Percentiles rank a stretch among this genome's conserved stretches.
phyloP scores from a whole-genome alignment of 176 grass and related monocot genomes.

The Eragrostis curvula region DNA sequence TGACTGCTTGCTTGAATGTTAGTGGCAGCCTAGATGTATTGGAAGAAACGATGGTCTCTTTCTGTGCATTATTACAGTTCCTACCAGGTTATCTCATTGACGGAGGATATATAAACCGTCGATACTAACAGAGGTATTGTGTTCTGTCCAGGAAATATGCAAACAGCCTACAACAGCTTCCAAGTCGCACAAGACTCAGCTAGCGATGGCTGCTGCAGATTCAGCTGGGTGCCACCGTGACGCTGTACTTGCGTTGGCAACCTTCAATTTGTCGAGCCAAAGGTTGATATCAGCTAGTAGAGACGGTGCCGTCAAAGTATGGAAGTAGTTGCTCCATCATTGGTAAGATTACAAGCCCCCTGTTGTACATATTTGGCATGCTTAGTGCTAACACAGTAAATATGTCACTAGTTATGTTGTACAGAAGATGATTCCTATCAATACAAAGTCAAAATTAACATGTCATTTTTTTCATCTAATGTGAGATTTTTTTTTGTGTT shows the following conservation, averaged over 20 bases:
- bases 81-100: not conserved
- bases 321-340: conserved; percentile 64
- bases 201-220: conserved; percentile 74
- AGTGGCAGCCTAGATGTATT: not conserved
- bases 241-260: conserved; percentile 71
- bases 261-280: conserved; percentile 86
- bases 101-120: not conserved
- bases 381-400: conserved; percentile 31
- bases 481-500: not conserved
- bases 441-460: not conserved
- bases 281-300: conserved; percentile 85
- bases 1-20: not conserved
- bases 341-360: conserved; percentile 6
- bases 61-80: not conserved
- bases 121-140: not conserved
- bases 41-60: not conserved
- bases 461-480: not conserved
- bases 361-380: conserved; percentile 38
- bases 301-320: conserved; percentile 94
- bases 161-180: conserved; percentile 45
- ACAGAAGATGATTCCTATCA: conserved; percentile 27
- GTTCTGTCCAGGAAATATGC: conserved; percentile 66
- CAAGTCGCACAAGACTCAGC: conserved; percentile 65
- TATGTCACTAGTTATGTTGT: conserved; percentile 30
- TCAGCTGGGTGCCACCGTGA: conserved; percentile 85